Evolutionary conservation across 2,329 filamentous ascomycete species (phyloP).

Genomic region (Alternaria triticina): DNA sequence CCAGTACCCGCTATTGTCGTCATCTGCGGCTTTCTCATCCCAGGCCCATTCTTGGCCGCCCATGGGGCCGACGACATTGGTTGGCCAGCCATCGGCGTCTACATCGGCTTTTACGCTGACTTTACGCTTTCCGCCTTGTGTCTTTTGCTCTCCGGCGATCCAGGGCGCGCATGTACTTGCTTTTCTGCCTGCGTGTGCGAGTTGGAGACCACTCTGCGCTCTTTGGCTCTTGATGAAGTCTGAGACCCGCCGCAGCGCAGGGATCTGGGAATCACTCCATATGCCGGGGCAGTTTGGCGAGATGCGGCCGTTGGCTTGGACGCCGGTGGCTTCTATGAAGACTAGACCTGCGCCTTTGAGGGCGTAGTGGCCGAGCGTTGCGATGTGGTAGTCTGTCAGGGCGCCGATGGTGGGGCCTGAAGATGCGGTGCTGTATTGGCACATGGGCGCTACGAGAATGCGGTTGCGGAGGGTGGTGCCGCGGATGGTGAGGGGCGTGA

Average conservation of each 20-base stretch:
- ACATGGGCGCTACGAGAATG: conserved; percentile 49
- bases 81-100: conserved; percentile 45
- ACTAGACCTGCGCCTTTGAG: conserved; percentile 46
- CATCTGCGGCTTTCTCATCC: conserved; percentile 43
- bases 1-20: conserved; percentile 45
- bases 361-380: conserved; percentile 48
- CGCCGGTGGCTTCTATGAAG: conserved; percentile 47
- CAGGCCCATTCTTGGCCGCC: conserved; percentile 48
- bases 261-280: conserved; percentile 47
- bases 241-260: conserved; percentile 37
- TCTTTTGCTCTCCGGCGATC: conserved; percentile 28
- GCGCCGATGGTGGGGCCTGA: conserved; percentile 45
- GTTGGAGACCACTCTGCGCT: conserved; percentile 38
- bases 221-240: conserved; percentile 48
- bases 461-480: conserved; percentile 45
- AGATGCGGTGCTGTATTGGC: conserved; percentile 43
- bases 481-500: conserved; percentile 47
- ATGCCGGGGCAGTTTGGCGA: conserved; percentile 46
- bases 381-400: conserved; percentile 49
- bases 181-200: conserved; percentile 48
- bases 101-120: conserved; percentile 34
- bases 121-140: conserved; percentile 28
- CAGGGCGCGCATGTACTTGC: conserved; percentile 42
- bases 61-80: conserved; percentile 47
- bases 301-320: conserved; percentile 46